These are phyloP conservation scores for Alternaria metachromatica DNA, from an alignment of 2,329 filamentous ascomycete genomes.

Conservation along the genomic window DNA sequence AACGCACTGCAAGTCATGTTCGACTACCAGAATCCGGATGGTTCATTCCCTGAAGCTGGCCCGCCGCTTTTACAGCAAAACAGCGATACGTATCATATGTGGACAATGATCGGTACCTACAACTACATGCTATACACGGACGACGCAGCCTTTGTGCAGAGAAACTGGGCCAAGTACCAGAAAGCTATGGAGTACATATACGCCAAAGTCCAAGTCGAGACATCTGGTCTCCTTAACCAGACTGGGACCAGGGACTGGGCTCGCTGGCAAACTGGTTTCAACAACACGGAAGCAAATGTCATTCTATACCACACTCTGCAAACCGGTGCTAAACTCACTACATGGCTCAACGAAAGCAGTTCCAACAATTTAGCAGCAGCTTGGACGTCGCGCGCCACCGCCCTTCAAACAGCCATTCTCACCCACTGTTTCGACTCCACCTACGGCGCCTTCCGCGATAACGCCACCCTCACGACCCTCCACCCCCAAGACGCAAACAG, in stretches of 20 bases:
- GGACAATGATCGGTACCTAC: conserved; percentile 28
- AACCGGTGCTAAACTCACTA: conserved; percentile 25
- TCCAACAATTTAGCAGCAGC: neutral
- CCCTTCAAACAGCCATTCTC: conserved; percentile 4
- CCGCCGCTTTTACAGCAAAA: conserved; percentile 18
- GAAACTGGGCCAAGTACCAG: conserved; percentile 21
- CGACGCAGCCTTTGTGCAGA: conserved; percentile 16
- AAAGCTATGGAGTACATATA: conserved; percentile 23
- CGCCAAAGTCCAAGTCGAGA: conserved; percentile 15
- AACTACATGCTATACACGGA: conserved; percentile 26
- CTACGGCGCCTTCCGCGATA: conserved; percentile 22
- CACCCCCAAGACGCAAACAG: conserved; percentile 34
- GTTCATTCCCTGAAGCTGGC: conserved; percentile 26
- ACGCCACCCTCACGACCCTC: conserved; percentile 21
- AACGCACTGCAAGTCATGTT: conserved; percentile 27
- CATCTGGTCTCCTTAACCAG: conserved; percentile 22
- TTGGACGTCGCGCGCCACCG: neutral
- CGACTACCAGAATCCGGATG: conserved; percentile 28
- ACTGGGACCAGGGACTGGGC: conserved; percentile 40
- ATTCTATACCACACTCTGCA: conserved; percentile 40
- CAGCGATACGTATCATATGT: conserved; percentile 32
- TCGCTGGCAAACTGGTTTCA: conserved; percentile 36
- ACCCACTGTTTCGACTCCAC: conserved; percentile 14
- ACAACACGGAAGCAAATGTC: conserved; percentile 44
- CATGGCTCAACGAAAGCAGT: conserved; percentile 10